These are phyloP conservation scores for Ehretia macrophylla DNA, from an alignment of 257 asterid genomes.

Conservation along the genomic window DNA sequence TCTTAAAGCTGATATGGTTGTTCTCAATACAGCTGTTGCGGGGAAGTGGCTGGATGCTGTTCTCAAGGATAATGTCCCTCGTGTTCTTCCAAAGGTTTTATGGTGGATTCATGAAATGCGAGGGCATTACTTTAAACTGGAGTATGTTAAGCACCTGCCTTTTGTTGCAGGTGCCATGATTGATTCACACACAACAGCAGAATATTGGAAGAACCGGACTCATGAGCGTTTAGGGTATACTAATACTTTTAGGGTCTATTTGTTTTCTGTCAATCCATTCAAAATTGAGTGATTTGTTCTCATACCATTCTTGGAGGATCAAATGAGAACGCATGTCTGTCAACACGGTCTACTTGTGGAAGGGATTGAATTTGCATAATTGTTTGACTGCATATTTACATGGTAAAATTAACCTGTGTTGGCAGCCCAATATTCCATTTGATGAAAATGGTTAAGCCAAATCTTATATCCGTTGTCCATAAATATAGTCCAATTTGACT, in stretches of 20 bases:
- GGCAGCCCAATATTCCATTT: too few relatives aligned
- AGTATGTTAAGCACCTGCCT: constrained; percentile 97
- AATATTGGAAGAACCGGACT: constrained; percentile 89
- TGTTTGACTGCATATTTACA: too few relatives aligned
- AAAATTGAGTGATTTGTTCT: too few relatives aligned
- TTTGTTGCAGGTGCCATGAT: constrained; percentile 99
- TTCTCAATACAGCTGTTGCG: constrained; percentile 91
- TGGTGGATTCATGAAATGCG: constrained; percentile 99
- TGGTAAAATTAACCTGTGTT: too few relatives aligned
- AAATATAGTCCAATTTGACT: too few relatives aligned
- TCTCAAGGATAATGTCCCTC: constrained; percentile 66
- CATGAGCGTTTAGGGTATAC: constrained; percentile 66
- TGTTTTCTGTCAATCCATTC: neutral
- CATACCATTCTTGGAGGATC: too few relatives aligned
- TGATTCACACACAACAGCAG: constrained; percentile 87
- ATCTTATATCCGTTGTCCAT: too few relatives aligned
- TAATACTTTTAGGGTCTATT: constrained; percentile 1
- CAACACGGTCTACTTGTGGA: too few relatives aligned
- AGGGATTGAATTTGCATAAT: too few relatives aligned
- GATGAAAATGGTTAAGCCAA: too few relatives aligned
- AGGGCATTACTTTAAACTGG: constrained; percentile 96
- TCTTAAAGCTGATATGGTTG: constrained; percentile 75
- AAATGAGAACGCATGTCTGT: too few relatives aligned
- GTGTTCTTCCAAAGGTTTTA: constrained; percentile 89
- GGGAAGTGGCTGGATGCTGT: constrained; percentile 97